A percentile compares a stretch with the other conserved stretches of the same genome.
These are phyloP conservation scores for Fusarium keratoplasticum DNA, from an alignment of 2,329 filamentous ascomycete species.

Conservation along the genomic window DNA sequence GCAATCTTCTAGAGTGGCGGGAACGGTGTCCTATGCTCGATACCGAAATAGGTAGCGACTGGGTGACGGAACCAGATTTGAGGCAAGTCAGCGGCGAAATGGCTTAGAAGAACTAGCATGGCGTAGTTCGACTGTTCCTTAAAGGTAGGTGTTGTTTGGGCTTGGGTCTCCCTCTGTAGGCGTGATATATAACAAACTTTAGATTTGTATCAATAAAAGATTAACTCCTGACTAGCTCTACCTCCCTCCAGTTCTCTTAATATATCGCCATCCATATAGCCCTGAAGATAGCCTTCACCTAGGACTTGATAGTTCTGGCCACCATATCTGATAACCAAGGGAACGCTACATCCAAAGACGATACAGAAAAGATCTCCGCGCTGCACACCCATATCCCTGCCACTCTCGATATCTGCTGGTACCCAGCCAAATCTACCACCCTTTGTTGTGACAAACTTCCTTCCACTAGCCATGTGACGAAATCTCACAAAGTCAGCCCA, in stretches of 20 bases:
- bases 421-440: background rate
- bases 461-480: background rate
- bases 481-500: no score
- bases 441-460: background rate
- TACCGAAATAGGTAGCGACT: constrained; percentile 90
- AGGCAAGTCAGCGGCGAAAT: constrained; percentile 97
- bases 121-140: constrained; percentile 67
- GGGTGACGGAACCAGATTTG: constrained; percentile 99
- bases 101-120: constrained; percentile 88
- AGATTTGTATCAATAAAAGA: background rate
- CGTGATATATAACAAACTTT: no score
- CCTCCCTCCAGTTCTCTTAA: background rate
- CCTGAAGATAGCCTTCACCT: background rate
- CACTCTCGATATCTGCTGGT: background rate
- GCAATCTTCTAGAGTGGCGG: constrained; percentile 87
- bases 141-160: no score
- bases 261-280: background rate
- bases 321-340: background rate
- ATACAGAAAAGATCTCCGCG: background rate
- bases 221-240: background rate
- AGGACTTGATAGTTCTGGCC: background rate
- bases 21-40: constrained; percentile 90
- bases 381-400: background rate
- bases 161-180: no score
- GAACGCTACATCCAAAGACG: background rate